Base-by-base conservation (phyloP, 1,284 basidiomycete species). In the Ustilago bromivora region DNA sequence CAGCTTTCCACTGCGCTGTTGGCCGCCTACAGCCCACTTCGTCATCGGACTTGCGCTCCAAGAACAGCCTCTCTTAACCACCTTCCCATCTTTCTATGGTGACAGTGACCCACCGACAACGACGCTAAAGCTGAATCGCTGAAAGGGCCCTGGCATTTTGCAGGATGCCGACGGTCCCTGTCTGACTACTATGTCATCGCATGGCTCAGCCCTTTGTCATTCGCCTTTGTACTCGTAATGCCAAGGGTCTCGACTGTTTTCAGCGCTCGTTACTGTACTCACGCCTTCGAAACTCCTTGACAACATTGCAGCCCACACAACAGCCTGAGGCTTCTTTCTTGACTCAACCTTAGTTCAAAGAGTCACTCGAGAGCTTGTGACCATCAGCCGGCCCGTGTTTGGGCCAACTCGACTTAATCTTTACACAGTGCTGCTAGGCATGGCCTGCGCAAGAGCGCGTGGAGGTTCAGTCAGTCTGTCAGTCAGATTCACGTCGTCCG, bases 1-100 rank as follows among this genome's bases (percentile, higher is more conserved):
- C 41, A 23, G 38, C 23, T 32, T 23, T 13, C 6, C 8, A 7
- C 15, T 0, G 36, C 23, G n/a, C 31, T 31, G 32, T n/a, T 40
- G 40, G 43, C 47, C 23, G 23, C 23, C 23, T 36, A 53, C 35
- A 61, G 60, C 60, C 52, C 53, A 51, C 46, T 35, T 57, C 61
- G 61, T 63, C 61, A 63, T 63, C 61, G 54, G 43, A 63, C 46
- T 23, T 63, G n/a, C 31, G 43, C 40, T 62, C 60, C 60, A 40
- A 51, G 31, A 51, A 51, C 38, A 51, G 49, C 43, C 17, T 6
- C 43, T 46, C n/a, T n/a, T 46, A 7, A 19, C 19, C 43, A 19
- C 43, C 13, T 46, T 19, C 40, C 40, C 40, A 15, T 17, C 40
- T 46, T 19, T 17, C 40, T 17, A 15, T 17, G 13, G 17, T 41